Evolutionary conservation across 257 asterid genomes (phyloP).

Genomic region (Scutellaria galericulata): DNA sequence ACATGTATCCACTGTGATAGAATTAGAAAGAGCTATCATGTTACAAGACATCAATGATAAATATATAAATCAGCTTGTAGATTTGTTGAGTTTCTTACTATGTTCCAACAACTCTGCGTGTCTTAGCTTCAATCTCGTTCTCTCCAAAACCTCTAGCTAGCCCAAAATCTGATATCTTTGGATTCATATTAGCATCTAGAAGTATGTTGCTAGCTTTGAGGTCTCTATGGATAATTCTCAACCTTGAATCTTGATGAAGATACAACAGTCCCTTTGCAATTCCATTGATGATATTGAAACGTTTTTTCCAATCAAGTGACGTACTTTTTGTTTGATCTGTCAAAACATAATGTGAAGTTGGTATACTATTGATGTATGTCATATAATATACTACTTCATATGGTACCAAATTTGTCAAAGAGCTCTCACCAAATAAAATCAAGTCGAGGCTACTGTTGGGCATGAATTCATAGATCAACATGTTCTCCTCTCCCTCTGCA

Average conservation of each 20-base stretch:
- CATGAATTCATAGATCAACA: no score
- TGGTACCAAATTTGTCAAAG: no score
- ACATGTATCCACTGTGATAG: not conserved
- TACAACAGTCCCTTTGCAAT: conserved; percentile 2
- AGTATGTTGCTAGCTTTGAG: conserved; percentile 10
- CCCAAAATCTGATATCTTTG: conserved; percentile 16
- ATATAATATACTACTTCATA: no score
- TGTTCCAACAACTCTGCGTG: conserved; percentile 15
- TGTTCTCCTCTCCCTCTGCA: no score
- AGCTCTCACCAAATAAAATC: no score
- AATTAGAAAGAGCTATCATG: not conserved
- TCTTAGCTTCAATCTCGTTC: not conserved
- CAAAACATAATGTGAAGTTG: not conserved
- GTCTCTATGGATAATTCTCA: conserved; percentile 13
- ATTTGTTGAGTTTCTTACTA: not conserved
- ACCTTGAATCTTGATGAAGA: conserved; percentile 17
- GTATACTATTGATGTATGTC: not conserved
- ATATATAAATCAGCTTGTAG: no score
- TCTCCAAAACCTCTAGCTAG: not conserved
- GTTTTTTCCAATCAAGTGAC: conserved; percentile 11
- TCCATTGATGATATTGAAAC: conserved; percentile 12
- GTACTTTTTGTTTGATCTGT: conserved; percentile 5
- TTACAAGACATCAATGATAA: not conserved
- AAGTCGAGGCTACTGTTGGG: no score
- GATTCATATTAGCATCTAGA: conserved; percentile 2